These are phyloP conservation scores for Annulohypoxylon truncatum DNA, from an alignment of 2,329 filamentous ascomycete species.

Conservation along the genomic window DNA sequence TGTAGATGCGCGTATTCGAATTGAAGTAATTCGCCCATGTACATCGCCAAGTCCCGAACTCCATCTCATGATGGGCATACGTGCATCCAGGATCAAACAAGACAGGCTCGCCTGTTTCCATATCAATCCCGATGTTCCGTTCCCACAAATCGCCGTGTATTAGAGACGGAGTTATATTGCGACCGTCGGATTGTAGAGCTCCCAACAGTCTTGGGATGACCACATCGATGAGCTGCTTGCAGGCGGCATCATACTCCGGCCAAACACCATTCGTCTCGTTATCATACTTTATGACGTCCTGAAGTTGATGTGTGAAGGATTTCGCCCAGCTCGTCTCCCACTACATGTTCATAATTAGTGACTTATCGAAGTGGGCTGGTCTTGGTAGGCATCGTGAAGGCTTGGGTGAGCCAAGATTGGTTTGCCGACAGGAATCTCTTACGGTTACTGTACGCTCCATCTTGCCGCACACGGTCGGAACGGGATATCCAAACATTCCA, in stretches of 20 bases:
- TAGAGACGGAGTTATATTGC: conserved; percentile 11
- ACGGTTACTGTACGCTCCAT: conserved; percentile 22
- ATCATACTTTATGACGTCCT: conserved; percentile 41
- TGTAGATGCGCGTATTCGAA: background rate
- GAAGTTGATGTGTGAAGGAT: conserved; percentile 39
- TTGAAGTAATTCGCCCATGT: background rate
- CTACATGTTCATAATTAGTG: background rate
- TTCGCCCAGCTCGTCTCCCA: conserved; percentile 38
- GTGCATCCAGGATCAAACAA: background rate
- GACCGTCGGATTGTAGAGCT: conserved; percentile 26
- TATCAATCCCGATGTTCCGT: background rate
- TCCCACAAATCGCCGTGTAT: conserved; percentile 3
- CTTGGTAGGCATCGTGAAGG: too few species aligned
- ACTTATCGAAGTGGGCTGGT: too few species aligned
- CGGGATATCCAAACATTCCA: conserved; percentile 36
- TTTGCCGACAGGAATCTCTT: background rate
- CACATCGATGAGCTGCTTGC: conserved; percentile 20
- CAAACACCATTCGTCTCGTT: conserved; percentile 42
- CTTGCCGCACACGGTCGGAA: conserved; percentile 27
- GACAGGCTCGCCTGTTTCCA: background rate
- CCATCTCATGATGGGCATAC: background rate
- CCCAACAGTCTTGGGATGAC: conserved; percentile 36
- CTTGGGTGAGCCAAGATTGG: too few species aligned
- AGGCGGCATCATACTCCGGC: conserved; percentile 27
- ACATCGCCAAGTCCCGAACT: background rate